Evolutionary conservation across 371 early-diverging fungal species (phyloP), one percentile per base, ranked within the genome.

Genomic region (Mortierella polycephala): DNA sequence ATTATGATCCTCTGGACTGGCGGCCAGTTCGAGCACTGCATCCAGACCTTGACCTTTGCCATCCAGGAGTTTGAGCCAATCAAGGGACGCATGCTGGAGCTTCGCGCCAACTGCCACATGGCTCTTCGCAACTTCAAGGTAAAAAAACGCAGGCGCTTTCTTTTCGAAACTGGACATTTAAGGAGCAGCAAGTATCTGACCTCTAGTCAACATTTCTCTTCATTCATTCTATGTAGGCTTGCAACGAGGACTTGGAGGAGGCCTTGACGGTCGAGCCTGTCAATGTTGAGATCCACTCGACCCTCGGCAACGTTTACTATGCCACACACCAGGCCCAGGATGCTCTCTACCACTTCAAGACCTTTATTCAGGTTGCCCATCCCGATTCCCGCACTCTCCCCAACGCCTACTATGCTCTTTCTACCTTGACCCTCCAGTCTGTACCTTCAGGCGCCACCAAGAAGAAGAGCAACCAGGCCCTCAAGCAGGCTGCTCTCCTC

Each of bases 1-100:
- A 83, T 83, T 57, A 88, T 89, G 91, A 88, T 90, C 70, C 79
- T 90, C 60, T 84, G 86, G 72, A 86, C 86, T 23, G 91, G 91
- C 51, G 86, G 83, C 67, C 91, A 90, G 75, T 89, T 69, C 60
- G 84, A 85, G 72, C 89, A 89, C 75, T 89, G 89, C 71, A 75
- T 88, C 67, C 86, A 87, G 60, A 90, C 90, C 44, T 76, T 90
- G 54, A 82, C 82, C 41, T 79, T 90, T 47, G 90, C 89, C 37
- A 87, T 90, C 70, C 83, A 85, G 45, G 87, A 88, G 41, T 89
- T 88, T 62, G 82, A 76, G 53, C 49, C 58, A 13, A 77, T 90
- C 72, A 86, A 86, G 71, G 85, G 87, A 11, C 88, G 91, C 62
- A 81, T 89, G 67, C 80, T 74, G 57, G 88, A 86, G 81, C 83